Evolutionary conservation across 805 yeast genomes (phyloP).

Genomic region (Sugiyamaella smithiae): DNA sequence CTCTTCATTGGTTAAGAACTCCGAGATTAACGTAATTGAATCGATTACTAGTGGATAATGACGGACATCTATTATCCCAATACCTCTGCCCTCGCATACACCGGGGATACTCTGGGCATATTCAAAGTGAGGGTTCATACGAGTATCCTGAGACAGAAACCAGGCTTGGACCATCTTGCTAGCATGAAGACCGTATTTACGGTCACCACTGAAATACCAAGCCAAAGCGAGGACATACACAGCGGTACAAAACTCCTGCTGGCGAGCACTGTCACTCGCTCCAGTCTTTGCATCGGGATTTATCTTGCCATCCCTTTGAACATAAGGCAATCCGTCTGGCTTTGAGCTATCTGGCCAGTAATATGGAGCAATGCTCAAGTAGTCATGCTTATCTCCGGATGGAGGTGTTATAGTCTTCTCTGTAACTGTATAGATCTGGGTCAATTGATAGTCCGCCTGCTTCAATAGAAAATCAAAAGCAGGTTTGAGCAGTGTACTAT

Average conservation of each 20-base stretch:
- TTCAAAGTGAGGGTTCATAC: conserved; percentile 10
- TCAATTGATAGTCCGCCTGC: not conserved
- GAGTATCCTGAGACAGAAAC: conserved; percentile 5
- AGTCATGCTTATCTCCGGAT: conserved; percentile 8
- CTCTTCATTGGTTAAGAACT: not conserved
- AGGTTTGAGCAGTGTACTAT: not conserved
- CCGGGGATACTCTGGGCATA: conserved; percentile 9
- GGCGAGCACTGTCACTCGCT: not conserved
- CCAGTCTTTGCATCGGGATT: conserved; percentile 2
- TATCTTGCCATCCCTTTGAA: conserved; percentile 3
- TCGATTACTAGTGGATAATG: conserved; percentile 5
- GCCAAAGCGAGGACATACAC: conserved; percentile 2
- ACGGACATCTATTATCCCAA: conserved; percentile 8
- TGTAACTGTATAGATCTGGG: not conserved
- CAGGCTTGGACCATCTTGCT: not conserved
- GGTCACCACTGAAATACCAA: conserved; percentile 1
- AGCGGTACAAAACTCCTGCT: conserved; percentile 6
- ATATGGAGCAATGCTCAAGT: conserved; percentile 6
- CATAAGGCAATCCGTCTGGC: conserved; percentile 6
- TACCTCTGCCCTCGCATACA: conserved; percentile 5
- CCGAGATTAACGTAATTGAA: not conserved
- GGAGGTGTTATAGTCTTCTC: conserved; percentile 7
- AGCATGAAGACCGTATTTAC: not conserved
- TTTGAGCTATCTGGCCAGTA: conserved; percentile 8
- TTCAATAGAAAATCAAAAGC: not conserved